A percentile compares a stretch with the other conserved stretches of the same genome.
These are phyloP conservation scores for Pythium vanterpoolii DNA, from an alignment of 352 stramenopile species.

Conservation along the genomic window DNA sequence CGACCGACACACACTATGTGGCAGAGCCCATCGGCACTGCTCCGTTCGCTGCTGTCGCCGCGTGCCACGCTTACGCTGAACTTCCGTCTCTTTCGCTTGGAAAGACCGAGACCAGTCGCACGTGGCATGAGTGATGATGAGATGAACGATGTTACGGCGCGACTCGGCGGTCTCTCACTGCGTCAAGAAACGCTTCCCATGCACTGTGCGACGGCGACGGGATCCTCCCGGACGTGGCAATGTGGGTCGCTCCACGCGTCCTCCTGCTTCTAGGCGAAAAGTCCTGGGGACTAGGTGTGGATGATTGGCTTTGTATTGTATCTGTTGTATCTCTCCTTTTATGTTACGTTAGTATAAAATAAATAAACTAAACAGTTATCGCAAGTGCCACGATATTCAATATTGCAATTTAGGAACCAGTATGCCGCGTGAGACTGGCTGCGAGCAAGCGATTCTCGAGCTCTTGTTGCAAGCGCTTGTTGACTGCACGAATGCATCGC, in stretches of 20 bases:
- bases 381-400: too few species aligned
- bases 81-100: conserved; percentile 5
- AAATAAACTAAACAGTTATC: too few species aligned
- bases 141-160: not conserved
- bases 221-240: not conserved
- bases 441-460: not conserved
- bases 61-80: not conserved
- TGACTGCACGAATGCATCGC: not conserved
- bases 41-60: not conserved
- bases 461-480: not conserved
- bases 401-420: too few species aligned
- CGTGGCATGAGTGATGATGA: not conserved
- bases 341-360: not conserved
- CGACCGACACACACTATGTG: not conserved
- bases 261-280: not conserved
- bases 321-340: not conserved
- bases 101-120: not conserved
- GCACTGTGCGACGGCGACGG: not conserved
- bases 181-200: not conserved
- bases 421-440: too few species aligned
- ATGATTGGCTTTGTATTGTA: too few species aligned
- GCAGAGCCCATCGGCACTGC: conserved; percentile 10
- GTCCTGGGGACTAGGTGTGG: too few species aligned
- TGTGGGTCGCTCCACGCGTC: not conserved
- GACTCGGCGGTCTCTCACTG: not conserved